Evolutionary conservation across 768 basidiomycete species (phyloP), one percentile per base, ranked within the genome.

Genomic region (Mycena filopes): DNA sequence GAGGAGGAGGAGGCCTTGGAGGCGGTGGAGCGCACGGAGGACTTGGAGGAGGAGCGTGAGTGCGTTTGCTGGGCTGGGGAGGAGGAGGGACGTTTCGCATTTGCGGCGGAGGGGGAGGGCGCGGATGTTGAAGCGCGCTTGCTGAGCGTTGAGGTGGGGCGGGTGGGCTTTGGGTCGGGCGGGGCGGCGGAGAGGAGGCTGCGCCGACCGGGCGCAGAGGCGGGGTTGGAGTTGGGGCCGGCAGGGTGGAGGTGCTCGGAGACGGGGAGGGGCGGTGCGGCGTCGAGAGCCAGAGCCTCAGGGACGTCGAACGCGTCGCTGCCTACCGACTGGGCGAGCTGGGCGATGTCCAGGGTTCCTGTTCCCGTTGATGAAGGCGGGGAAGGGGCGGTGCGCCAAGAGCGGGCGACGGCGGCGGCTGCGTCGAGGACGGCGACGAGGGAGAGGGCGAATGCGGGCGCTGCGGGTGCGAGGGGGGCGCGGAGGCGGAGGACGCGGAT

Each of bases 351-450:
- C 8, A 2, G 31, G 18, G 16, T 1, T 5, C 47, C 48, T 18
- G 64, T 33, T 20, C 33, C 7, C 6, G 33, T 33, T 33, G 33
- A 33, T 12, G 33, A 12, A 33, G 33, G 33, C 33, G 33, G 13
- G 68, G 50, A 12, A 48, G 55, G 5, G 63, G 59, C 1, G 62
- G 59, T 57, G 16, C 72, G 73, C 77, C 76, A 80, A 1, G 69
- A 26, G 29, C 70, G 66, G 0, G 78, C 82, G 21, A 83, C 77
- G 43, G 75, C 74, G 43, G 79, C 76, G 0, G 82, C 83, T 21
- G 80, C 76, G 46, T 84, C 80, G 20, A 84, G 73, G 15, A 84
- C 67, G 45, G 67, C 60, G n/a, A 80, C 80, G 53, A 85, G 77
- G 6, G 78, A 74, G 13, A 84, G 74, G 1, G 82, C 83, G 41